phyloP scores from a whole-genome alignment of 208 protist species.

The Acanthamoeba lugdunensis region DNA sequence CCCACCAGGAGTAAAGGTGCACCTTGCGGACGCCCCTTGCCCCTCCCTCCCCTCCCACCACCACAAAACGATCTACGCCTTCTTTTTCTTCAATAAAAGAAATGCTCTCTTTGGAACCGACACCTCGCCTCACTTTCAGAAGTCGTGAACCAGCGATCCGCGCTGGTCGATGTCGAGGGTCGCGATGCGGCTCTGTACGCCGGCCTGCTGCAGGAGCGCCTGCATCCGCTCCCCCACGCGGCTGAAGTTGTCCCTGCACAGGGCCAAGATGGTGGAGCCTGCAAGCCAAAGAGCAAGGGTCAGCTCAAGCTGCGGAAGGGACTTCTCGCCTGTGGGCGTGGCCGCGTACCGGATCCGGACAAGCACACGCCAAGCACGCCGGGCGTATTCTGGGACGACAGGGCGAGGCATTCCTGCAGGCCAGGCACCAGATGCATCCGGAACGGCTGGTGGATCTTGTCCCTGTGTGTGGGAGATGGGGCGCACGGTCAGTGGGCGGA shows the following conservation, averaged over 20 bases:
- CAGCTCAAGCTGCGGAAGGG: neutral
- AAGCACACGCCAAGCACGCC: constrained; percentile 61
- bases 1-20: neutral
- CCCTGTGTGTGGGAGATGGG: neutral
- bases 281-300: neutral
- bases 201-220: neutral
- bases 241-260: neutral
- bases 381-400: neutral
- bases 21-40: neutral
- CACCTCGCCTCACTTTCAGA: neutral
- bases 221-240: neutral
- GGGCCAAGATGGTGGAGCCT: constrained; percentile 63
- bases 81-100: neutral
- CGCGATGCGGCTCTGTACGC: constrained; percentile 12
- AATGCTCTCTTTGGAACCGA: too few relatives aligned
- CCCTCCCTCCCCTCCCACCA: neutral
- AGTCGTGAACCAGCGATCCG: neutral
- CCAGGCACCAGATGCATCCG: constrained; percentile 55
- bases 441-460: constrained; percentile 69
- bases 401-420: constrained; percentile 20
- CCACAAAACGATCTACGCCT: neutral
- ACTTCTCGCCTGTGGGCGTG: too few relatives aligned
- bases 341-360: constrained; percentile 19
- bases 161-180: constrained; percentile 23
- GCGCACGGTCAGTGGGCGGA: too few relatives aligned